Evolutionary conservation across 78 protist genomes (phyloP).

Genomic region (Diacronema lutheri): DNA sequence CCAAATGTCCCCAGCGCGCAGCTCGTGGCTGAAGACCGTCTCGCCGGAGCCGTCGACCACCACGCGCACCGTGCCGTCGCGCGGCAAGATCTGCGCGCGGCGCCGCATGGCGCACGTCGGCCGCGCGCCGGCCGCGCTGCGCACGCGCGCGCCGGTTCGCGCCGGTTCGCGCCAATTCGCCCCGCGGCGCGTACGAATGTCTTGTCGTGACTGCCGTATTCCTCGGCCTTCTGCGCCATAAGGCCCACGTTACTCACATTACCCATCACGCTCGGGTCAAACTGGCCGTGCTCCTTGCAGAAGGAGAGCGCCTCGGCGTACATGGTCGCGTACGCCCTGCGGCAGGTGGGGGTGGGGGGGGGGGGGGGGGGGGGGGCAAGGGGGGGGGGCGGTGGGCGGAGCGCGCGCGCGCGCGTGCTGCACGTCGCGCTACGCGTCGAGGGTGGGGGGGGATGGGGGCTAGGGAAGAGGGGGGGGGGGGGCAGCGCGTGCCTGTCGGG

Average conservation of each 20-base stretch:
- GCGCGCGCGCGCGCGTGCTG: too few relatives aligned
- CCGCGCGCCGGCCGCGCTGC: neutral
- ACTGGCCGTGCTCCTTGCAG: constrained; percentile 44
- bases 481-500: too few relatives aligned
- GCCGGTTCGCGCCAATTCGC: neutral
- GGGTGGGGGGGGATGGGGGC: too few relatives aligned
- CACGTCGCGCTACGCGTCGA: too few relatives aligned
- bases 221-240: constrained; percentile 58
- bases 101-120: neutral
- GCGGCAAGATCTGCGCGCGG: neutral
- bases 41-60: neutral
- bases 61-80: neutral
- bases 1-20: constrained; percentile 43
- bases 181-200: constrained; percentile 15
- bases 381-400: too few relatives aligned
- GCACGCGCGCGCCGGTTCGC: neutral
- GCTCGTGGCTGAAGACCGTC: constrained; percentile 5
- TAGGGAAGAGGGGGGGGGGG: too few relatives aligned
- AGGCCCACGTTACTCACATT: constrained; percentile 33
- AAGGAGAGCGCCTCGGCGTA: constrained; percentile 15
- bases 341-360: too few relatives aligned
- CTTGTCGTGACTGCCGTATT: constrained; percentile 56
- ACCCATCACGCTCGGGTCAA: constrained; percentile 38
- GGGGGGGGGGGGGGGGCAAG: too few relatives aligned
- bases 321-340: constrained; percentile 46